Evolutionary conservation across 2,329 filamentous ascomycete genomes (phyloP).

Genomic region (Rosellinia necatrix): DNA sequence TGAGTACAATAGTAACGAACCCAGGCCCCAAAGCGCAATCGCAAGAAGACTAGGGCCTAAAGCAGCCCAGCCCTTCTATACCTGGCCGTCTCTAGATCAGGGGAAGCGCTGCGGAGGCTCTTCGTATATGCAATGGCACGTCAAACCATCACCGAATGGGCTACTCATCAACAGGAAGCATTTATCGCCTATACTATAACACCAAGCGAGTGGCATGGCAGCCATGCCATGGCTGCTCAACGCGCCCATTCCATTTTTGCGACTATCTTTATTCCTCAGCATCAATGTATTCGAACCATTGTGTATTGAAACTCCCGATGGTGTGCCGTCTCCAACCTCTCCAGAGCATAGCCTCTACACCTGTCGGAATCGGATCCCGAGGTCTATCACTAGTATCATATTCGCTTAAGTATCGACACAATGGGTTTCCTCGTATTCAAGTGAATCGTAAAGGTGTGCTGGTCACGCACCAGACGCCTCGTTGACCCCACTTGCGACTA

Average conservation of each 20-base stretch:
- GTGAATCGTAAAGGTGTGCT: neutral
- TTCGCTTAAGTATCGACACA: conserved; percentile 2
- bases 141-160: conserved; percentile 19
- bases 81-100: neutral
- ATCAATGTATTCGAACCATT: no score
- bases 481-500: conserved; percentile 1
- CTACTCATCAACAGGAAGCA: neutral
- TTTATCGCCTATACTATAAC: conserved; percentile 4
- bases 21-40: conserved; percentile 21
- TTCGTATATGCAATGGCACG: conserved; percentile 40
- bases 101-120: conserved; percentile 14
- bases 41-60: conserved; percentile 5
- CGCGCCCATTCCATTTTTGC: no score
- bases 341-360: neutral
- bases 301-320: no score
- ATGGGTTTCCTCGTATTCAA: conserved; percentile 18
- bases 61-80: conserved; percentile 1
- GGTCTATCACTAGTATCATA: neutral
- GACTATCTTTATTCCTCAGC: no score
- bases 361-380: neutral
- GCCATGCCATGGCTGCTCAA: no score
- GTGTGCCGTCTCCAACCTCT: no score
- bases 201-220: neutral
- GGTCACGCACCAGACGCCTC: conserved; percentile 8
- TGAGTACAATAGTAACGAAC: neutral